phyloP scores from a whole-genome alignment of 2,329 filamentous ascomycete species.

The Apiospora arundinis region DNA sequence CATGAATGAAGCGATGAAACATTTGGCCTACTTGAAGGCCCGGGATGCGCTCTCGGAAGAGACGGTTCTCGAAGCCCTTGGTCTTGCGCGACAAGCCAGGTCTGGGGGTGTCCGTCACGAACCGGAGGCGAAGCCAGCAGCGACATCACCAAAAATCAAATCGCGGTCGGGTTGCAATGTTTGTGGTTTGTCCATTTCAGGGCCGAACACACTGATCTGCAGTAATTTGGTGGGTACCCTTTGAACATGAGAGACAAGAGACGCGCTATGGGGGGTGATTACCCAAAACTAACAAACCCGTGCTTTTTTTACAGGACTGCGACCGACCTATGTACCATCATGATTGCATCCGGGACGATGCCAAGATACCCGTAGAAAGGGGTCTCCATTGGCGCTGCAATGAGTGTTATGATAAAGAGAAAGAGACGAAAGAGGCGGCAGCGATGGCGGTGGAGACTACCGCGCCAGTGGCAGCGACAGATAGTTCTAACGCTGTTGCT shows the following conservation, averaged over 20 bases:
- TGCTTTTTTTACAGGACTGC: constrained; percentile 20
- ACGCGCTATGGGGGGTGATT: background rate
- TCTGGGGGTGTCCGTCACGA: constrained; percentile 32
- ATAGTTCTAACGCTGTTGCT: background rate
- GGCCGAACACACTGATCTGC: constrained; percentile 17
- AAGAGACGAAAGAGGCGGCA: background rate
- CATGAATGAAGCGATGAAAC: constrained; percentile 61
- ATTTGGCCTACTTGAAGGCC: constrained; percentile 57
- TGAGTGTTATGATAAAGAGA: constrained; percentile 19
- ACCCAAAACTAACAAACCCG: background rate
- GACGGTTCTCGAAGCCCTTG: constrained; percentile 50
- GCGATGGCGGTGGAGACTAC: background rate
- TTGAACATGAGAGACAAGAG: background rate
- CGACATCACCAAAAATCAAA: constrained; percentile 27
- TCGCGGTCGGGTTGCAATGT: constrained; percentile 21
- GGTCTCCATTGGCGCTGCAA: constrained; percentile 21
- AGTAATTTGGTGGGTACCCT: constrained; percentile 18
- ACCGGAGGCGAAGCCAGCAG: constrained; percentile 28
- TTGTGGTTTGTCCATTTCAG: constrained; percentile 17
- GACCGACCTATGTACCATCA: constrained; percentile 21
- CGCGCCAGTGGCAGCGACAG: background rate
- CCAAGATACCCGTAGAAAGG: constrained; percentile 17
- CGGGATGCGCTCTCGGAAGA: constrained; percentile 53
- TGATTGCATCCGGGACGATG: constrained; percentile 19
- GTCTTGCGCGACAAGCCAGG: constrained; percentile 51